Conservation (phyloP, 495 filamentous ascomycete genomes). For the Penicillium maclennaniae region DNA sequence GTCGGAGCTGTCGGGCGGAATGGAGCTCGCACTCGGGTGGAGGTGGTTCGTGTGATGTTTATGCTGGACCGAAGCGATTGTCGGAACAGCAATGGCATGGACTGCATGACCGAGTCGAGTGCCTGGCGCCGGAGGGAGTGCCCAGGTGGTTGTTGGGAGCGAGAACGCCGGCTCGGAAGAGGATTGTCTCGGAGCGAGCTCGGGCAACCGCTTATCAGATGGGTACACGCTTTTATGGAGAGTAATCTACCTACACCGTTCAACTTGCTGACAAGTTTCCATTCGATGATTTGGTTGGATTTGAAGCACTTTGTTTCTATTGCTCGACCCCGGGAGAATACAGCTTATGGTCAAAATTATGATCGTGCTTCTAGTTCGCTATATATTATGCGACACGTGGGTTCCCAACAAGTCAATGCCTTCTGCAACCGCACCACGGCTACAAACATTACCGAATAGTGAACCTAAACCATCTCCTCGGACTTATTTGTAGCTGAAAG, state of each 20-base stretch:
- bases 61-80: slow-evolving; percentile 35
- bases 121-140: slow-evolving; percentile 16
- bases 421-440: too few species aligned
- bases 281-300: too few species aligned
- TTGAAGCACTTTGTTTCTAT: too few species aligned
- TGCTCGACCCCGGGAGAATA: too few species aligned
- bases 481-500: too few species aligned
- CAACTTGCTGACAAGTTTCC: neutral
- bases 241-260: neutral
- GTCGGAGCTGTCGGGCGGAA: slow-evolving; percentile 25
- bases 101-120: slow-evolving; percentile 38
- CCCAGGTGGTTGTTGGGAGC: slow-evolving; percentile 3
- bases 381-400: too few species aligned
- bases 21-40: slow-evolving; percentile 14
- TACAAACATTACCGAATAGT: too few species aligned
- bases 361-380: too few species aligned
- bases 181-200: slow-evolving; percentile 11
- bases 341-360: too few species aligned
- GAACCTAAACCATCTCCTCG: too few species aligned
- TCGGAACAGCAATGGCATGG: slow-evolving; percentile 40
- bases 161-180: slow-evolving; percentile 2
- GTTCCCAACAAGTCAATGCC: too few species aligned
- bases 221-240: neutral
- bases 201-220: slow-evolving; percentile 17
- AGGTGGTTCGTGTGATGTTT: slow-evolving; percentile 21